phyloP scores from a whole-genome alignment of 139 green algal species.

The Astrephomene gubernaculifera region DNA sequence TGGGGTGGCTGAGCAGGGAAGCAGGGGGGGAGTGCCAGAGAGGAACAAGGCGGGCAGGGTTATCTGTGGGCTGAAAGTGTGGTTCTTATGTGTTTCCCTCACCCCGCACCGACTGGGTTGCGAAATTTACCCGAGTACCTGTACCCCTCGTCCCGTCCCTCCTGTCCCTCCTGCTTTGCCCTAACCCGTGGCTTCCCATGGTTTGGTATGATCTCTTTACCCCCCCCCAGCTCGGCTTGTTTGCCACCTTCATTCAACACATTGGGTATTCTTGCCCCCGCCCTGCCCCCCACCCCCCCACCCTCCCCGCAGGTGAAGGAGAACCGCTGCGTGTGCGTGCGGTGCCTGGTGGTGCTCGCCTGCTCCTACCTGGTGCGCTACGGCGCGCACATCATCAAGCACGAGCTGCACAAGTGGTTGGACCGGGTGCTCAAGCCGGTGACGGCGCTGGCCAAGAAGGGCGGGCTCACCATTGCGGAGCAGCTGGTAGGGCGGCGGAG shows the following conservation, averaged over 20 bases:
- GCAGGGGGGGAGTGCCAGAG: too few relatives aligned
- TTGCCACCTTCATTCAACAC: not conserved
- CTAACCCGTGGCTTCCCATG: too few relatives aligned
- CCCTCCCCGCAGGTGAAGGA: slow-evolving; percentile 58
- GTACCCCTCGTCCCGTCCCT: not conserved
- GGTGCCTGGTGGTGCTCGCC: slow-evolving; percentile 57
- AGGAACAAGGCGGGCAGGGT: too few relatives aligned
- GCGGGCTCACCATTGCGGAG: slow-evolving; percentile 60
- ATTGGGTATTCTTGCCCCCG: not conserved
- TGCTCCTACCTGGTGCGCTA: slow-evolving; percentile 63
- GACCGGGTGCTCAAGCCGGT: slow-evolving; percentile 64
- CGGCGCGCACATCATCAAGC: slow-evolving; percentile 25
- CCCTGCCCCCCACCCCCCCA: not conserved
- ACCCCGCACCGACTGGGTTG: not conserved
- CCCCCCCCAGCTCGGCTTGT: not conserved
- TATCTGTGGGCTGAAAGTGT: too few relatives aligned
- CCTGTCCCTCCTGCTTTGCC: too few relatives aligned
- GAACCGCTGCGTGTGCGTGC: slow-evolving; percentile 52
- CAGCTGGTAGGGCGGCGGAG: slow-evolving; percentile 51
- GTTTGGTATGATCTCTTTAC: too few relatives aligned
- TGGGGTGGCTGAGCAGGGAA: not conserved
- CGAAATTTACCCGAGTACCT: not conserved
- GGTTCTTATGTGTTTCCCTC: not conserved
- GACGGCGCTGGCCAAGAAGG: slow-evolving; percentile 66
- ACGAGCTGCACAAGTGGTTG: slow-evolving; percentile 65